Percentiles rank a stretch among this genome's conserved stretches.
These are phyloP conservation scores for Pestalotiopsis sp. DNA, from an alignment of 2,329 filamentous ascomycete species.

Conservation along the genomic window DNA sequence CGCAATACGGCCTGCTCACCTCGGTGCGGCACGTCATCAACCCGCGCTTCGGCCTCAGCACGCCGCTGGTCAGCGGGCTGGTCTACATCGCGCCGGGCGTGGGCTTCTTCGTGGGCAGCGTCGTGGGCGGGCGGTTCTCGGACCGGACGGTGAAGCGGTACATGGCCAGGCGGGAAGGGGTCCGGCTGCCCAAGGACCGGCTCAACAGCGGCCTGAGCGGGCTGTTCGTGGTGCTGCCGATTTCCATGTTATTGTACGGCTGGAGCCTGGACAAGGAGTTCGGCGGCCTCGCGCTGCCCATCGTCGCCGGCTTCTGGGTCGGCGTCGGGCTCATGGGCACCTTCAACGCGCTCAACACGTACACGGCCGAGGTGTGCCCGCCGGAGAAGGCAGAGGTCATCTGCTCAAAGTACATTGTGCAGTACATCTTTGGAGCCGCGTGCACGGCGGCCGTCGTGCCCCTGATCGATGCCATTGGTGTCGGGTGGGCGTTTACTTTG, in stretches of 20 bases:
- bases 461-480: slow-evolving; percentile 30
- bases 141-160: slow-evolving; percentile 68
- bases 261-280: slow-evolving; percentile 60
- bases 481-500: slow-evolving; percentile 19
- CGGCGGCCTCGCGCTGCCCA: slow-evolving; percentile 50
- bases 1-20: slow-evolving; percentile 59
- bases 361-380: slow-evolving; percentile 16
- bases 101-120: slow-evolving; percentile 70
- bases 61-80: slow-evolving; percentile 68
- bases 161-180: slow-evolving; percentile 59
- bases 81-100: slow-evolving; percentile 76
- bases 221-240: slow-evolving; percentile 59
- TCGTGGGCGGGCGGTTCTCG: slow-evolving; percentile 73
- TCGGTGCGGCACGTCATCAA: slow-evolving; percentile 75
- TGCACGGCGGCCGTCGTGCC: slow-evolving; percentile 28
- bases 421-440: slow-evolving; percentile 29
- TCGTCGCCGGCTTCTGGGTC: slow-evolving; percentile 16
- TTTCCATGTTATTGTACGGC: slow-evolving; percentile 68
- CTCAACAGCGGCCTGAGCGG: slow-evolving; percentile 62
- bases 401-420: slow-evolving; percentile 33
- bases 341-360: slow-evolving; percentile 19
- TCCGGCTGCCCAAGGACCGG: slow-evolving; percentile 69
- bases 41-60: slow-evolving; percentile 69
- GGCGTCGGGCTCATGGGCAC: slow-evolving; percentile 16
- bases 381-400: slow-evolving; percentile 24